phyloP scores from a whole-genome alignment of 2,329 filamentous ascomycete species.

The Penicillium sp. region DNA sequence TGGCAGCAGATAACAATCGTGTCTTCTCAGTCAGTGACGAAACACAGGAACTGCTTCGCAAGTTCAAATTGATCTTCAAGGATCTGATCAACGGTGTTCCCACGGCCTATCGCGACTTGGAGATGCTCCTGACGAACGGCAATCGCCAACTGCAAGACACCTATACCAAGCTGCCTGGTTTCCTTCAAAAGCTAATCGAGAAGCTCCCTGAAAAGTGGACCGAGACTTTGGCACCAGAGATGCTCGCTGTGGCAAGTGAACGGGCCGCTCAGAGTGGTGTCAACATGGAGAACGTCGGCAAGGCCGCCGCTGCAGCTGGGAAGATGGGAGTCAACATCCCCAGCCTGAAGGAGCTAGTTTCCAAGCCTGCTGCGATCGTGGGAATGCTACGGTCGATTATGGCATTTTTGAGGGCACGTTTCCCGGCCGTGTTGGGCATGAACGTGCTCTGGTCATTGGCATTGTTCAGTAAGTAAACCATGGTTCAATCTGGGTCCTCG shows the following conservation, averaged over 20 bases:
- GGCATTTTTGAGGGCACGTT: conserved; percentile 79
- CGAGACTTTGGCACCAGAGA: conserved; percentile 71
- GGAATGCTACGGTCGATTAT: conserved; percentile 87
- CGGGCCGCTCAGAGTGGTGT: conserved; percentile 61
- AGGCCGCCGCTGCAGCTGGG: conserved; percentile 59
- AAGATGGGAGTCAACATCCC: conserved; percentile 67
- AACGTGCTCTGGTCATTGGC: conserved; percentile 90
- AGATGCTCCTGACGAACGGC: conserved; percentile 63
- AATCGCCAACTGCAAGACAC: conserved; percentile 64
- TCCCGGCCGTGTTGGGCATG: conserved; percentile 86
- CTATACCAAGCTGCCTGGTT: conserved; percentile 68
- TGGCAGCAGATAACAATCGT: conserved; percentile 79
- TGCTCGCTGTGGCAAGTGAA: conserved; percentile 76
- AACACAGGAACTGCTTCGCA: conserved; percentile 74
- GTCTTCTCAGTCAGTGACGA: conserved; percentile 83
- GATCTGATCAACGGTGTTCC: conserved; percentile 91
- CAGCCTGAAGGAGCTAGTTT: conserved; percentile 74
- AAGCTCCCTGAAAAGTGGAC: conserved; percentile 81
- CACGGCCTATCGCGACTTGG: conserved; percentile 89
- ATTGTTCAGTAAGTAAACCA: conserved; percentile 68
- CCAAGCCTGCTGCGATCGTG: conserved; percentile 82
- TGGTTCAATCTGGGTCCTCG: not conserved
- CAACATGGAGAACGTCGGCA: conserved; percentile 52
- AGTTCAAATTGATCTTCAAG: conserved; percentile 87
- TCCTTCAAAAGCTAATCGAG: conserved; percentile 82